Evolutionary conservation across 2,329 filamentous ascomycete genomes (phyloP), one percentile per base, ranked within the genome.

Genomic region (Epichloe sp.): DNA sequence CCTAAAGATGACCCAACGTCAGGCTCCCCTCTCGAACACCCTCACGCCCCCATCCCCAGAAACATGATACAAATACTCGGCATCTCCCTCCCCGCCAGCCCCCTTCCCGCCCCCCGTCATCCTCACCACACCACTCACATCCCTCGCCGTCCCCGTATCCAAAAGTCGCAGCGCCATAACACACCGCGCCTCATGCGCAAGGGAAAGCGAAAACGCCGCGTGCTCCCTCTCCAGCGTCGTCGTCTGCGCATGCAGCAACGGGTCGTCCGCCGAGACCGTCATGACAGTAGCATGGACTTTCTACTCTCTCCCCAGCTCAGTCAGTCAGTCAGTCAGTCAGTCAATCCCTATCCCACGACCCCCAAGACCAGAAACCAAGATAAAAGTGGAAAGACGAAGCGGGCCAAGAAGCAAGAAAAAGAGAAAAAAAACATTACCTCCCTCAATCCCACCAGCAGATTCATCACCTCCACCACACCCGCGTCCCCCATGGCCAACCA

Each of bases 101-200:
- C 58, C 61, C 23, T 61, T 63, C 15, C 66, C 70, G 3, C 82
- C 82, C 75, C 75, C 73, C 17, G 85, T 90, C 47, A 93, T 74
- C 57, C 89, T 78, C 55, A 96, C 62, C 43, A 95, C 88, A 3
- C 91, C 91, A 68, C 87, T 95, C 35, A 97, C 87, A 67, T 96
- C 91, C 63, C 78, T 83, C 55, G 91, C 90, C n/a, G 83, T 82
- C 0, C 91, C 91, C 0, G 89, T 95, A 62, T 95, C 89, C 54
- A 97, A 67, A 61, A 83, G 76, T 49, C 90, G 75, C 52, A 93
- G 70, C 54, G 86, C 80, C 59, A 95, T 68, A 3, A 91, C 76
- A 55, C 78, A 72, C n/a, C 78, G 70, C 8, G 89, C 87, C 59
- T 80, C 76, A 63, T 96, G 88, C n/a, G 85, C 86, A 55, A 85